These are phyloP conservation scores for Neovahlkampfia damariscottae DNA, from an alignment of 78 protist genomes.

Conservation along the genomic window DNA sequence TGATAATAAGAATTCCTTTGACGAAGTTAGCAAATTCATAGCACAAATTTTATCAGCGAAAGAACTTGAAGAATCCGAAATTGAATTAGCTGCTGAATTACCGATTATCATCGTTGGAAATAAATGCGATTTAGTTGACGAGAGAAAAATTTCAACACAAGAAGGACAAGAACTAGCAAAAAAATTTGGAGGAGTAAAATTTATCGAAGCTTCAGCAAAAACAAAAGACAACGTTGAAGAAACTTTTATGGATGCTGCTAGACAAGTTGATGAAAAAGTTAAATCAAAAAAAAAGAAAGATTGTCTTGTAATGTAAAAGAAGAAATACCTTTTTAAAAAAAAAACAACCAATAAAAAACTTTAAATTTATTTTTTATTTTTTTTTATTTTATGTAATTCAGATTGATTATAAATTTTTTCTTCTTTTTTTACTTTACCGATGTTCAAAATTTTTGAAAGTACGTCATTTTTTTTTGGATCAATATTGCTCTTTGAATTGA, in stretches of 20 bases:
- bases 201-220: conserved; percentile 68
- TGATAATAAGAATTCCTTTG: conserved; percentile 15
- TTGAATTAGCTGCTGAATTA: conserved; percentile 30
- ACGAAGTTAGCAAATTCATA: background rate
- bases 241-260: conserved; percentile 38
- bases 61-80: conserved; percentile 19
- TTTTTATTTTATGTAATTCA: no score
- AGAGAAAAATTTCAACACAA: conserved; percentile 51
- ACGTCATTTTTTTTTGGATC: no score
- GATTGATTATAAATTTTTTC: no score
- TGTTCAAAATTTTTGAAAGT: no score
- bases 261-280: background rate
- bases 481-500: no score
- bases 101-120: conserved; percentile 72
- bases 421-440: no score
- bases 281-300: background rate
- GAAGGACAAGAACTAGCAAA: conserved; percentile 52
- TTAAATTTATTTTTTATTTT: no score
- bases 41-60: conserved; percentile 21
- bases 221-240: conserved; percentile 52
- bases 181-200: conserved; percentile 32
- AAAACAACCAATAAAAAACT: no score
- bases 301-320: background rate
- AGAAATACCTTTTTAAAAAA: no score
- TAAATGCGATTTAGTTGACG: conserved; percentile 74